Base-by-base conservation (phyloP, 2,329 filamentous ascomycete genomes). In the Scortechinia acanthostroma region DNA sequence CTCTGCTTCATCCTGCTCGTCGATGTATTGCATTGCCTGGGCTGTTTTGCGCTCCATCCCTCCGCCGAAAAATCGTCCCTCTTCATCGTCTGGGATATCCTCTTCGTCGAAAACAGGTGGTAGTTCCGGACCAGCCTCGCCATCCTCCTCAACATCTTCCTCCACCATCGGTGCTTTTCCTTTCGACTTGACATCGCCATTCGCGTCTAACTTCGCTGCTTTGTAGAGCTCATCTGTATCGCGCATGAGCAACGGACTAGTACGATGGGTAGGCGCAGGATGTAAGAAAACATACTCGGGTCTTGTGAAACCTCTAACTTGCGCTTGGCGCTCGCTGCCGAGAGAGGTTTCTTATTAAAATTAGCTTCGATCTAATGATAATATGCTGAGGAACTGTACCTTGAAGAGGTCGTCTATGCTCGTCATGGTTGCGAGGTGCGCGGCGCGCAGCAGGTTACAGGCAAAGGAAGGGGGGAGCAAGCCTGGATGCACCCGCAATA, bases 51-150 rank as follows among this genome's bases (percentile, higher is more conserved):
- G 76, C 21, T 85, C 88, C 54, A 98, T 85, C 23, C 93, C 93
- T 45, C 90, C 88, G 37, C 91, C 93, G 55, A 96, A 98, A 70
- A 98, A 98, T 10, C 93, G 83, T 1, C 91, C 93, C 51, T 95
- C 93, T 45, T 95, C 89, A 54, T 95, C 91, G 52, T 91, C 87
- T 68, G 20, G 48, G n/a, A 69, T 63, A 42, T 68, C 60, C 40
- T 72, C 66, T 37, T 69, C 59, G 42, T 60, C 62, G 37, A 77
- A 69, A 19, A 58, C 66, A 22, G 67, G 59, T 48, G 70, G 69
- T 10, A 70, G 69, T 44, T 40, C 35, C 10, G 35, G 35, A 19
- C 35, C 35, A 40, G 35, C 35, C 20, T 40, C 35, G 6, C 10
- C 35, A 17, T 40, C 35, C 10, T 13, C 17, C 20, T 10, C 35